Evolutionary conservation across 768 basidiomycete genomes (phyloP), one percentile per base, ranked within the genome.

Genomic region (Xerocomellus chrysenteron): DNA sequence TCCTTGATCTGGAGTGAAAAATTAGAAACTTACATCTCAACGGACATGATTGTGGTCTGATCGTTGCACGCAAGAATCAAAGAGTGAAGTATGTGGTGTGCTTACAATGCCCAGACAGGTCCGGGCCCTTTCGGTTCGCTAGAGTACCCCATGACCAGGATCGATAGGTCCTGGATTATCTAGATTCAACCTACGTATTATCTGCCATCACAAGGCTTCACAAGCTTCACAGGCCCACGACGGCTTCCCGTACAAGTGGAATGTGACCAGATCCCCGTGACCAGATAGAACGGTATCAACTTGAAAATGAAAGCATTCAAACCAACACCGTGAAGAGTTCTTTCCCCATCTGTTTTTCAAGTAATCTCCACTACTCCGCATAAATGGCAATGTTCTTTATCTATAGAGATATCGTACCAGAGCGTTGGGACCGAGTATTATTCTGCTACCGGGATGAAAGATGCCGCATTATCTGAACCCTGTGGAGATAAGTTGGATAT

Each of bases 11-110:
- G 43, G 19, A 36, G 30, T 17, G 19, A 39, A 36, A n/a, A 44
- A 36, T 35, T 24, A 47, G n/a, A 35, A 54, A 72, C 78, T 43
- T 54, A 85, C 85, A 87, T 86, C 69, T 85, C 76, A 59, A 88
- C 85, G 49, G 80, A 78, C 84, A 85, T 86, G 61, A 62, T 63
- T 56, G 57, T 53, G 17, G 54, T 30, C 28, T 86, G 61, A 62
- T 64, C 57, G 57, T 53, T n/a, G 54, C 28, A 35, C 37, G 14
- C 39, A 53, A 45, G 13, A 26, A 42, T 47, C 14, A 17, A 50
- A 44, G 16, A 17, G 40, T 24, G 28, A 16, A 19, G 30, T 11
- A 36, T 43, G 37, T 33, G 42, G 6, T 41, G 55, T 50, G 48
- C 68, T 68, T 66, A 61, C 61, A 60, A 45, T 52, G 21, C 11